These are phyloP conservation scores for Yarrowia hollandica DNA, from an alignment of 805 yeast species.

Conservation along the genomic window DNA sequence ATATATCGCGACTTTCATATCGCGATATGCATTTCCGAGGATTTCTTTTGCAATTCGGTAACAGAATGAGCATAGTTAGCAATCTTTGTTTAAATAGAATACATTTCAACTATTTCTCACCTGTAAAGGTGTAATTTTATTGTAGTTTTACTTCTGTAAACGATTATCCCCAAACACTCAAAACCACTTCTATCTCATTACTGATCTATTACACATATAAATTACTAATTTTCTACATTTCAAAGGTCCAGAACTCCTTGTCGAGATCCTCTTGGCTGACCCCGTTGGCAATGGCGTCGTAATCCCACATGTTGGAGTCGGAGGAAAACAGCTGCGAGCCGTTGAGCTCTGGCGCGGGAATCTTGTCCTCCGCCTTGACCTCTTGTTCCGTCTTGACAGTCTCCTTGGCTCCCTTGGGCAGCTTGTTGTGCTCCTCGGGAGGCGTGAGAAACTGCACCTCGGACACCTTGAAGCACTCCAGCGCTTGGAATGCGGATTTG, in stretches of 20 bases:
- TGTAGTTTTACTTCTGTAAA: no score
- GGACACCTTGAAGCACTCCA: slow-evolving; percentile 38
- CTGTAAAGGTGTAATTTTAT: no score
- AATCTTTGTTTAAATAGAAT: no score
- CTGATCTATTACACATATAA: slow-evolving; percentile 18
- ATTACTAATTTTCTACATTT: slow-evolving; percentile 20
- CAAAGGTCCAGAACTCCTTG: slow-evolving; percentile 37
- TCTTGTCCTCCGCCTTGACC: background rate
- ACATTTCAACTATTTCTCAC: no score
- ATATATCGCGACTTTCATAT: no score
- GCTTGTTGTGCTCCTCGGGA: slow-evolving; percentile 34
- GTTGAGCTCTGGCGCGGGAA: background rate
- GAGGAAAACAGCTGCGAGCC: background rate
- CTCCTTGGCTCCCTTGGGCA: slow-evolving; percentile 25
- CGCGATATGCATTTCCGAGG: no score
- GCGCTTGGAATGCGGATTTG: slow-evolving; percentile 40
- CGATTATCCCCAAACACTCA: no score
- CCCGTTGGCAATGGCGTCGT: slow-evolving; percentile 33
- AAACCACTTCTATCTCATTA: no score
- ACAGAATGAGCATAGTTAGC: no score
- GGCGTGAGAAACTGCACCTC: slow-evolving; percentile 39
- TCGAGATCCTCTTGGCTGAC: slow-evolving; percentile 35
- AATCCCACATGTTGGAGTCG: slow-evolving; percentile 35
- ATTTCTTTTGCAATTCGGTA: no score
- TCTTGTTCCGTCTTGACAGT: slow-evolving; percentile 10